These are phyloP conservation scores for Talaromyces thailandensis DNA, from an alignment of 495 filamentous ascomycete genomes.

Conservation along the genomic window DNA sequence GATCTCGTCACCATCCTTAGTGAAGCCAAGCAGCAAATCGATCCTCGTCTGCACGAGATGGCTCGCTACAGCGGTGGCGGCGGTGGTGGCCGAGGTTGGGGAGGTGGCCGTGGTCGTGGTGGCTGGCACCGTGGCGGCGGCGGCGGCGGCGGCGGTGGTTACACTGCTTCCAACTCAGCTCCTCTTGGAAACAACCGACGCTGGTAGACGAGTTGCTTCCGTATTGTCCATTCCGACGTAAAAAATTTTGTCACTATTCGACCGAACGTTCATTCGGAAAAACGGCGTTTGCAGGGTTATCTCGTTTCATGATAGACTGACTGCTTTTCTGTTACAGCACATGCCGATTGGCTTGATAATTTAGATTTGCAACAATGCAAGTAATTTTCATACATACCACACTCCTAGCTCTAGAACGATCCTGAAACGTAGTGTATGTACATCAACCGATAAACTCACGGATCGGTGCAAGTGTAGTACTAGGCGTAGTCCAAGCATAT, in stretches of 20 bases:
- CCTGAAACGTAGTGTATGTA: background rate
- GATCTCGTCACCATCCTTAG: conserved; percentile 86
- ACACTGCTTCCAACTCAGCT: conserved; percentile 56
- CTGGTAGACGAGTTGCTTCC: conserved; percentile 36
- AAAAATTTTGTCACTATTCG: conserved; percentile 6
- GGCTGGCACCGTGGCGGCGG: conserved; percentile 34
- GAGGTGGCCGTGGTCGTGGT: conserved; percentile 57
- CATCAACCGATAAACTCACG: background rate
- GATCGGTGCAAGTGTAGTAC: background rate
- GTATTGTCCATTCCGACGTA: background rate
- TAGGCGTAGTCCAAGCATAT: background rate
- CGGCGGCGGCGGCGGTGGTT: conserved; percentile 46
- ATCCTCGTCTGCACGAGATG: conserved; percentile 93
- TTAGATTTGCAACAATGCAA: conserved; percentile 3
- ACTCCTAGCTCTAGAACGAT: background rate
- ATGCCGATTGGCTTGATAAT: background rate
- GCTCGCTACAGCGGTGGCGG: conserved; percentile 84
- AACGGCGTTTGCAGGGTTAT: conserved; percentile 3
- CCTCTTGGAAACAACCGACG: conserved; percentile 53
- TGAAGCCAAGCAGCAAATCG: conserved; percentile 97
- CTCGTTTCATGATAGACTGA: background rate
- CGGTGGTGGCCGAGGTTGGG: conserved; percentile 57
- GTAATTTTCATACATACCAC: background rate
- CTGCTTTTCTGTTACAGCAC: conserved; percentile 1
- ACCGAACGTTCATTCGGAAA: conserved; percentile 8